phyloP scores from a whole-genome alignment of 2,329 filamentous ascomycete species.

The Botrytis fragariae region DNA sequence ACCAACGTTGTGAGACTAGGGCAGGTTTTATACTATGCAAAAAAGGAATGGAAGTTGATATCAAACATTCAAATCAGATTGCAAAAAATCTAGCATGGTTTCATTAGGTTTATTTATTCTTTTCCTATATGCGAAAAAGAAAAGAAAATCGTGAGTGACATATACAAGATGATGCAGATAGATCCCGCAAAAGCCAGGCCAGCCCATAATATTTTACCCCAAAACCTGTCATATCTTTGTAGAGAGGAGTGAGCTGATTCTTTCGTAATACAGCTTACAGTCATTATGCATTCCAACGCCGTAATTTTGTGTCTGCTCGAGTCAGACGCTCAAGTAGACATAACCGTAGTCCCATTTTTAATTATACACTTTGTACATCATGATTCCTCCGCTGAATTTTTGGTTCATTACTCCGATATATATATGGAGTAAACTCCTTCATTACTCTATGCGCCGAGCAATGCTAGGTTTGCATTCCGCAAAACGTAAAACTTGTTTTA shows the following conservation, averaged over 20 bases:
- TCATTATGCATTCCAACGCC: conserved; percentile 22
- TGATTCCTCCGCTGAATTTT: neutral
- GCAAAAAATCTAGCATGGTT: neutral
- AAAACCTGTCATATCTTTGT: conserved; percentile 16
- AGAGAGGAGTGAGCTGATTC: conserved; percentile 21
- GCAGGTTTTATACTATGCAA: neutral
- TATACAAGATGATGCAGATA: conserved; percentile 18
- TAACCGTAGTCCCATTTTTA: conserved; percentile 15
- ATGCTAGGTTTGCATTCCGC: conserved; percentile 2
- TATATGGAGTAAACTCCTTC: neutral
- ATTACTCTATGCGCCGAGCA: neutral
- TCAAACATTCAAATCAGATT: neutral
- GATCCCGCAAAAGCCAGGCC: conserved; percentile 8
- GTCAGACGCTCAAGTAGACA: conserved; percentile 17
- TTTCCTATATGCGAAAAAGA: conserved; percentile 5
- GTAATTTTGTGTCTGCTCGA: conserved; percentile 1
- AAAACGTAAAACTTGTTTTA: neutral
- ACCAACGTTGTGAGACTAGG: neutral
- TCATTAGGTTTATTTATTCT: conserved; percentile 17
- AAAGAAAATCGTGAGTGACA: conserved; percentile 12
- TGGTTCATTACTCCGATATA: neutral
- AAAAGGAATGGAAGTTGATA: neutral
- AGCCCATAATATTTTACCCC: conserved; percentile 10
- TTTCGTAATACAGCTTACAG: conserved; percentile 18
- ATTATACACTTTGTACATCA: conserved; percentile 22